Conservation (phyloP, 768 basidiomycete species). For the Lactarius vividus region DNA sequence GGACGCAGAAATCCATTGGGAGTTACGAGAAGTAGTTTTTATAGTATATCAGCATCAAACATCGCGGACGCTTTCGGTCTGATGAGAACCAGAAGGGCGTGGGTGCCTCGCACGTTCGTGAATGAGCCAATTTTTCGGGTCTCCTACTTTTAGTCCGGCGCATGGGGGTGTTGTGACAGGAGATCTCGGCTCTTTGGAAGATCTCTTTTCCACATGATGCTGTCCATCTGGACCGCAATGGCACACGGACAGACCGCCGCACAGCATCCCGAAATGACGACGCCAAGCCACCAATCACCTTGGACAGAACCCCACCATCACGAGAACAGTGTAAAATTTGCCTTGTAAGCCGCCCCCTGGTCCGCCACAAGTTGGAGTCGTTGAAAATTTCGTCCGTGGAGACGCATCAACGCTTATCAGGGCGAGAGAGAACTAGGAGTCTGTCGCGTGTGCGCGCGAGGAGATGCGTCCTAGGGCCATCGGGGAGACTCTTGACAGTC, state of each 20-base stretch:
- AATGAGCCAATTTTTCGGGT: background rate
- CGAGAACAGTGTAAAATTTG: background rate
- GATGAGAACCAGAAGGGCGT: background rate
- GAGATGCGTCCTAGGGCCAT: background rate
- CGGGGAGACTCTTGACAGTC: background rate
- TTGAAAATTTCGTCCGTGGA: background rate
- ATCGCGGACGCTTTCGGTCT: background rate
- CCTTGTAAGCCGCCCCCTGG: background rate
- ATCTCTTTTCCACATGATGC: background rate
- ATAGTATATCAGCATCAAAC: constrained; percentile 4
- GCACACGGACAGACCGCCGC: background rate
- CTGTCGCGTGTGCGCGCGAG: background rate
- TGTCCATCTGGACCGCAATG: background rate
- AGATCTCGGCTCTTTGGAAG: constrained; percentile 1
- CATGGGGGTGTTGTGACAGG: background rate
- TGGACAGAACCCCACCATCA: background rate
- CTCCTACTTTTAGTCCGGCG: background rate
- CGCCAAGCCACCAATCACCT: background rate
- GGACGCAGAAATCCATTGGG: background rate
- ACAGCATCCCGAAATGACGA: background rate
- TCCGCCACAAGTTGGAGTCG: background rate
- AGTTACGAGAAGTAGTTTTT: background rate
- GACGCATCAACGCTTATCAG: background rate
- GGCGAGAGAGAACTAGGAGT: background rate
- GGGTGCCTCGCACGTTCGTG: constrained; percentile 25